These are phyloP conservation scores for Thielaviopsis punctulata DNA, from an alignment of 2,329 filamentous ascomycete species.

Conservation along the genomic window DNA sequence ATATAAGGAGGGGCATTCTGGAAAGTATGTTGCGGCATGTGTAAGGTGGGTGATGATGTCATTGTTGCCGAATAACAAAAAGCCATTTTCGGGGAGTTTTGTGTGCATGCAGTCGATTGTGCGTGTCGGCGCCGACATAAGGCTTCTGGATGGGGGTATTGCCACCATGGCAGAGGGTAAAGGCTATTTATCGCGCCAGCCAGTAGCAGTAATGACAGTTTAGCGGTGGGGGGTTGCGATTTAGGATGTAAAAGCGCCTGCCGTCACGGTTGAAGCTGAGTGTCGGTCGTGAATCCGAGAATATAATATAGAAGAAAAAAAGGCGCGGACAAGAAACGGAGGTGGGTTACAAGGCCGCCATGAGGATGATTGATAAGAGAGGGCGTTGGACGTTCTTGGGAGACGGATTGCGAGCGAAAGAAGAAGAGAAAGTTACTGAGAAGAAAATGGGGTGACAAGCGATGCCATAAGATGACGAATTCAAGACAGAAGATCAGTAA, in stretches of 20 bases:
- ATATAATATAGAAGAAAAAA: background rate
- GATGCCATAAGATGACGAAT: too few relatives aligned
- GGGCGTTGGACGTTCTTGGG: background rate
- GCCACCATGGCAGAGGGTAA: background rate
- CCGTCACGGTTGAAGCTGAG: background rate
- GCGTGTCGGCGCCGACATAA: background rate
- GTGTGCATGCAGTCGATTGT: slow-evolving; percentile 9
- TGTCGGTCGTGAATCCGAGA: background rate
- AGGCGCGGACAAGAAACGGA: background rate
- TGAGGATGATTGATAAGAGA: background rate
- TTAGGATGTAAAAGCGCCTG: background rate
- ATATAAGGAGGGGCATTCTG: slow-evolving; percentile 1
- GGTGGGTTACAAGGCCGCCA: slow-evolving; percentile 1
- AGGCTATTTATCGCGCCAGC: background rate
- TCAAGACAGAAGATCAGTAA: too few relatives aligned
- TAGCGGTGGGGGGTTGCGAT: too few relatives aligned
- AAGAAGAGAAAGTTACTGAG: too few relatives aligned
- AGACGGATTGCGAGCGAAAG: background rate
- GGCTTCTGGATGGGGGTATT: slow-evolving; percentile 2
- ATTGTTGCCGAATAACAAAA: slow-evolving; percentile 9
- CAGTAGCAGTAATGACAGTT: too few relatives aligned
- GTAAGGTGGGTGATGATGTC: background rate
- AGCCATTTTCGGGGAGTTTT: slow-evolving; percentile 3
- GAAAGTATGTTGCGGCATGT: slow-evolving; percentile 5
- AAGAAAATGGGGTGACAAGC: too few relatives aligned